Percentiles rank a stretch among this genome's conserved stretches.
phyloP scores from a whole-genome alignment of 2,329 filamentous ascomycete species.

The Huntiella abstrusa region DNA sequence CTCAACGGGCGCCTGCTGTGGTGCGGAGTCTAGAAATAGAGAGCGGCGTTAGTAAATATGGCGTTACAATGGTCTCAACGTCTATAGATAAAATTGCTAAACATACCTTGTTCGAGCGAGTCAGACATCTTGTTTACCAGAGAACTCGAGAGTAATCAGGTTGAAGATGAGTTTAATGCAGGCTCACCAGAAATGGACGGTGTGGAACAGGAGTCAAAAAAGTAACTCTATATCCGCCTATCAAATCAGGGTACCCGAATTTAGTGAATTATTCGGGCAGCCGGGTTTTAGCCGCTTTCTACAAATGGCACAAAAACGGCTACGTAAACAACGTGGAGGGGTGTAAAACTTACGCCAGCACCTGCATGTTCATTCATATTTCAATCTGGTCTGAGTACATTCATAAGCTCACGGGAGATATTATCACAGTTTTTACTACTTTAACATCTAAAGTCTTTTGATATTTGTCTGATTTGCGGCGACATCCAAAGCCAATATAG shows the following conservation, averaged over 20 bases:
- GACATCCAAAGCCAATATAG: too few relatives aligned
- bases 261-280: too few relatives aligned
- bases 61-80: neutral
- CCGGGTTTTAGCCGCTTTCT: too few relatives aligned
- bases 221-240: neutral
- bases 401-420: too few relatives aligned
- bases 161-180: neutral
- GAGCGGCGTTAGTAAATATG: neutral
- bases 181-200: neutral
- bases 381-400: too few relatives aligned
- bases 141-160: conserved; percentile 1
- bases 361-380: too few relatives aligned
- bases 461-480: too few relatives aligned
- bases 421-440: too few relatives aligned
- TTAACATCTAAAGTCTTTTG: too few relatives aligned
- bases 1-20: conserved; percentile 8
- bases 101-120: conserved; percentile 7
- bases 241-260: neutral
- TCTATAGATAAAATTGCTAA: neutral
- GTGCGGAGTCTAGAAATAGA: conserved; percentile 2
- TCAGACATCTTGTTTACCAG: conserved; percentile 8
- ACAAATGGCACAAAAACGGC: too few relatives aligned
- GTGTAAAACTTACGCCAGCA: too few relatives aligned
- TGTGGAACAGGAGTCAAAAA: neutral
- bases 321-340: too few relatives aligned